These are phyloP conservation scores for Raffaelea albimanens DNA, from an alignment of 2,329 filamentous ascomycete species.

Conservation along the genomic window DNA sequence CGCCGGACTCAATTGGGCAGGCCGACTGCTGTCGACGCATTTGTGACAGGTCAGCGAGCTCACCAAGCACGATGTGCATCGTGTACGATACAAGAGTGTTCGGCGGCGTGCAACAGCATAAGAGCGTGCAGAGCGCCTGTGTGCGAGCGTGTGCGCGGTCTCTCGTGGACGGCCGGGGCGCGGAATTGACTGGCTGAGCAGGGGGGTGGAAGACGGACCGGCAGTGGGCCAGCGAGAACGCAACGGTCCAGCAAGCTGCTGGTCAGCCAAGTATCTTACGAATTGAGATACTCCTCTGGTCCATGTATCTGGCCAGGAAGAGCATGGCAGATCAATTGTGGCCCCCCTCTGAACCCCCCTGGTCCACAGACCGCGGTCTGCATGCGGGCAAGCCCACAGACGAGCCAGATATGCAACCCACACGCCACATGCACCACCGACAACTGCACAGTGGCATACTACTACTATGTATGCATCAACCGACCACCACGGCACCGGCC, in stretches of 20 bases:
- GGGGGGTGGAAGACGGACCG: background rate
- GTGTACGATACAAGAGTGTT: background rate
- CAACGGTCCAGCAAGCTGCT: background rate
- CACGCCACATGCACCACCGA: background rate
- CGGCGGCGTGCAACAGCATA: background rate
- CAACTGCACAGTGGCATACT: background rate
- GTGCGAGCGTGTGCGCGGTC: background rate
- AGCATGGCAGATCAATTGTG: background rate
- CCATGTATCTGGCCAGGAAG: background rate
- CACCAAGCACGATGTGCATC: too few species aligned
- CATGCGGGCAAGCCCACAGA: background rate
- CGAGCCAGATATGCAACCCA: background rate
- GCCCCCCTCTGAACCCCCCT: background rate
- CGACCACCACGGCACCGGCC: too few species aligned
- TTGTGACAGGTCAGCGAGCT: too few species aligned
- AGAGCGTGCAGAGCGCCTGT: background rate
- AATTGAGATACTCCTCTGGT: too few species aligned
- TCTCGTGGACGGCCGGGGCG: background rate
- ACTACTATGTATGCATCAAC: too few species aligned
- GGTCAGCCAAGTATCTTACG: background rate
- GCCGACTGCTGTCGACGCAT: too few species aligned
- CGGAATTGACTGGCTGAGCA: background rate
- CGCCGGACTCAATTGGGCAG: too few species aligned
- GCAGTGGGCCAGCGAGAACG: background rate
- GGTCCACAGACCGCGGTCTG: constrained; percentile 1